A percentile compares a stretch with the other conserved stretches of the same genome.
Evolutionary conservation across 176 grass and related monocot genomes (phyloP).

Genomic region (Musa troglodytarum): DNA sequence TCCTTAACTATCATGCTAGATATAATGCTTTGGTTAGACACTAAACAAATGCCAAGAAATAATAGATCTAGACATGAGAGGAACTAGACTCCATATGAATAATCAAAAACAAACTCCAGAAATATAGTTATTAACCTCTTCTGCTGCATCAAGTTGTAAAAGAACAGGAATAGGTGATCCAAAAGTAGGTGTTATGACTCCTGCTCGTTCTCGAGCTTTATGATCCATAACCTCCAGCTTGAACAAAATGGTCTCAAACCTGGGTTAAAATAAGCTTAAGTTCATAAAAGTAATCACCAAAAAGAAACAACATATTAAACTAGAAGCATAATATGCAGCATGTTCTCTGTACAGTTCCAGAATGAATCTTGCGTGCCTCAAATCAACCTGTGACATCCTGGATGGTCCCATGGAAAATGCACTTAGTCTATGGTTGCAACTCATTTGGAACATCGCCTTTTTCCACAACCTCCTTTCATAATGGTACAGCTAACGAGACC

Average conservation of each 20-base stretch:
- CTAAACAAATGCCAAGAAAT: background rate
- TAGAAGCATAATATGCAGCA: background rate
- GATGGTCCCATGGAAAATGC: too few relatives aligned
- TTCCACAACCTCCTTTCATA: too few relatives aligned
- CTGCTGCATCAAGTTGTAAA: constrained; percentile 73
- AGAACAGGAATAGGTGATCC: constrained; percentile 65
- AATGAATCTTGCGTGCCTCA: too few relatives aligned
- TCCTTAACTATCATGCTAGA: background rate
- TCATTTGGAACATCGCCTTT: too few relatives aligned
- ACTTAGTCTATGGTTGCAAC: too few relatives aligned
- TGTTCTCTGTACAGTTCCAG: background rate
- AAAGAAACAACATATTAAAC: constrained; percentile 9
- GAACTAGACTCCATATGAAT: background rate
- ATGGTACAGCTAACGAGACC: too few relatives aligned
- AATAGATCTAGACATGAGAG: background rate
- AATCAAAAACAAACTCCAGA: constrained; percentile 9
- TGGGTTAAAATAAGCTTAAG: constrained; percentile 19
- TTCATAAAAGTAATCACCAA: background rate
- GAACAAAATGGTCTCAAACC: constrained; percentile 77
- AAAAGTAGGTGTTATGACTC: constrained; percentile 72
- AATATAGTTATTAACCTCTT: constrained; percentile 47
- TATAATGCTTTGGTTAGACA: background rate
- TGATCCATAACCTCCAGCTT: constrained; percentile 91
- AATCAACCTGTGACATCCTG: too few relatives aligned
- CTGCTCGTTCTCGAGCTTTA: constrained; percentile 86